Percentiles rank a stretch among this genome's conserved stretches.
These are phyloP conservation scores for Prunus salicina DNA, from an alignment of 306 rosid species.

Conservation along the genomic window DNA sequence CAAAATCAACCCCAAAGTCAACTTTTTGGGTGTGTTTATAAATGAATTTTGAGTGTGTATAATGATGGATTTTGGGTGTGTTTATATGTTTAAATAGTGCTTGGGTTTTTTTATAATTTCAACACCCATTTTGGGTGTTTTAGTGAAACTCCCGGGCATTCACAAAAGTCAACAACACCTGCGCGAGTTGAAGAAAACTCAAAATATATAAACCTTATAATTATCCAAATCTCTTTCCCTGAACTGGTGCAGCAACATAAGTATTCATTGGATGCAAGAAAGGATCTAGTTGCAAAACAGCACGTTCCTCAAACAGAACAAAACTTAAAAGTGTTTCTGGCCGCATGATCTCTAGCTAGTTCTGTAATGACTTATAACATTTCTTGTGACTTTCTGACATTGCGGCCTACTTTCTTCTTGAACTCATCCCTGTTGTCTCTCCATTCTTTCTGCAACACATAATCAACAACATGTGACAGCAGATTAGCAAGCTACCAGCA, in stretches of 20 bases:
- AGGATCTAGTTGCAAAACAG: not conserved
- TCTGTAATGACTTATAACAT: constrained; percentile 22
- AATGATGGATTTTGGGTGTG: too few relatives aligned
- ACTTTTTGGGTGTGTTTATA: too few relatives aligned
- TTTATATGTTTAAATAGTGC: too few relatives aligned
- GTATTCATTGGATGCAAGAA: not conserved
- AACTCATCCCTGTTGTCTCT: constrained; percentile 44
- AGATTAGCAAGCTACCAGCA: not conserved
- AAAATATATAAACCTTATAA: not conserved
- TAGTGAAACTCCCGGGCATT: too few relatives aligned
- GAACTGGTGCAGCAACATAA: not conserved
- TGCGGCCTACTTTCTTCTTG: constrained; percentile 47
- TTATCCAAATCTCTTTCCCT: not conserved
- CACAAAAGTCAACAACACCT: not conserved
- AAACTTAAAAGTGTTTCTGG: not conserved
- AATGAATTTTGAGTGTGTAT: too few relatives aligned
- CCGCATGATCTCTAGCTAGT: not conserved
- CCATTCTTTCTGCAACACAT: constrained; percentile 44
- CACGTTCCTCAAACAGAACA: not conserved
- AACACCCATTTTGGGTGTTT: too few relatives aligned
- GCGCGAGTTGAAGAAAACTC: not conserved
- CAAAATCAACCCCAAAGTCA: too few relatives aligned
- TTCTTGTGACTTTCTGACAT: constrained; percentile 47
- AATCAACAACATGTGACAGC: constrained; percentile 5
- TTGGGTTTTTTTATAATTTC: too few relatives aligned